phyloP scores from a whole-genome alignment of 495 filamentous ascomycete genomes.

The Letharia lupina region DNA sequence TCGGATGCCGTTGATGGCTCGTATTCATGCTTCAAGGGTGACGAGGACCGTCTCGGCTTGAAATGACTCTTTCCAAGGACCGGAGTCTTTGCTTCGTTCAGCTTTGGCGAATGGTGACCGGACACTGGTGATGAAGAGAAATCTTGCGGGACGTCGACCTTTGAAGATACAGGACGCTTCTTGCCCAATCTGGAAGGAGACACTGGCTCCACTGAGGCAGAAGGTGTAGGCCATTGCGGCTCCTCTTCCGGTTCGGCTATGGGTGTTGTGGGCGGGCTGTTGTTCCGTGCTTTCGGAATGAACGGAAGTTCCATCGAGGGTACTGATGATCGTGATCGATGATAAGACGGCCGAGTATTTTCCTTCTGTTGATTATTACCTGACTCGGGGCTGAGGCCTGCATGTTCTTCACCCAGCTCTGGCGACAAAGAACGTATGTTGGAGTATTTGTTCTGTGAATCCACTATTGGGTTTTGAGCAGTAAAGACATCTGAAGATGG shows the following conservation, averaged over 20 bases:
- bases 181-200: constrained; percentile 13
- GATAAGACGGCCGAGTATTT: constrained; percentile 28
- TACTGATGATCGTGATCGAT: constrained; percentile 48
- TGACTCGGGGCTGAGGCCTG: constrained; percentile 6
- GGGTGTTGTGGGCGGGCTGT: constrained; percentile 33
- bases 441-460: not conserved
- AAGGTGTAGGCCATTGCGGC: constrained; percentile 15
- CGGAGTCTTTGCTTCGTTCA: constrained; percentile 45
- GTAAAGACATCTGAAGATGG: not conserved
- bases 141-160: constrained; percentile 24
- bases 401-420: not conserved
- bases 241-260: constrained; percentile 22
- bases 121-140: constrained; percentile 48
- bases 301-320: constrained; percentile 49
- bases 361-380: constrained; percentile 4
- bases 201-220: not conserved
- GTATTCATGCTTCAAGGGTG: constrained; percentile 96
- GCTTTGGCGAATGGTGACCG: constrained; percentile 43
- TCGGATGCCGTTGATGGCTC: constrained; percentile 77
- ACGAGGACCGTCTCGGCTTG: constrained; percentile 61
- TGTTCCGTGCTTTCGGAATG: constrained; percentile 49
- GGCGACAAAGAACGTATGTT: constrained; percentile 3
- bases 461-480: not conserved
- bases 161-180: constrained; percentile 11
- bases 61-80: constrained; percentile 39